Percentiles rank a stretch among this genome's conserved stretches.
Conservation (phyloP, 2,329 filamentous ascomycete genomes). For the Fusarium pilosicola region DNA sequence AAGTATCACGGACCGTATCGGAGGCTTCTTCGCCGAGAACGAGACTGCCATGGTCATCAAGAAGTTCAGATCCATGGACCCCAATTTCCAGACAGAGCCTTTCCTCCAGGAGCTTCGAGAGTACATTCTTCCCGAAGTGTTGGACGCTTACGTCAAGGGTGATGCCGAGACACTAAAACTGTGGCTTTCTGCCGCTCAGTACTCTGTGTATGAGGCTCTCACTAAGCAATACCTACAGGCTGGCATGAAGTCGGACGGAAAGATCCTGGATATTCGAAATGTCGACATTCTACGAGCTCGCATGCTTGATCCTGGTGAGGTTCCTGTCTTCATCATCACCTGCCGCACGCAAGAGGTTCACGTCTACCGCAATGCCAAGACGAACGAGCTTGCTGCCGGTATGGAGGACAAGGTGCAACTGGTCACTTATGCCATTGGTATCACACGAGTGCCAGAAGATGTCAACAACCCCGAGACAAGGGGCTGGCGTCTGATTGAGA, state of each 20-base stretch:
- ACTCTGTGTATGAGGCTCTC: constrained; percentile 94
- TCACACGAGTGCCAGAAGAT: constrained; percentile 92
- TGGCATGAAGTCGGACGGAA: constrained; percentile 92
- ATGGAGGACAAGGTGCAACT: constrained; percentile 99
- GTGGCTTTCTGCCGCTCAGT: constrained; percentile 97
- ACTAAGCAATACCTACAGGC: constrained; percentile 95
- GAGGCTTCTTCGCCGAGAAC: constrained; percentile 97
- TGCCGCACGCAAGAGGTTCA: constrained; percentile 98
- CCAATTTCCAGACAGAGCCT: constrained; percentile 91
- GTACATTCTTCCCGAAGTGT: constrained; percentile 96
- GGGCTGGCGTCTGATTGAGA: constrained; percentile 96
- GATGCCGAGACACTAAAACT: constrained; percentile 90
- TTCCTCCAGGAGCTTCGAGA: constrained; percentile 96
- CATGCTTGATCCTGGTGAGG: constrained; percentile 85
- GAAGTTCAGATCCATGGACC: constrained; percentile 96
- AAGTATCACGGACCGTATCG: constrained; percentile 91
- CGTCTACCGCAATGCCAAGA: constrained; percentile 93
- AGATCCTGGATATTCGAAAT: constrained; percentile 92
- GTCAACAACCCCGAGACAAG: constrained; percentile 96
- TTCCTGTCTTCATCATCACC: constrained; percentile 96
- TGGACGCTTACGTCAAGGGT: constrained; percentile 98
- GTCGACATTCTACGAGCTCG: constrained; percentile 87
- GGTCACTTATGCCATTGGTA: constrained; percentile 97
- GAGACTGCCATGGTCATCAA: constrained; percentile 98
- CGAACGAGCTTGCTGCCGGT: constrained; percentile 86